phyloP scores from a whole-genome alignment of 23 red algal genomes.

The Gracilaria domingensis region DNA sequence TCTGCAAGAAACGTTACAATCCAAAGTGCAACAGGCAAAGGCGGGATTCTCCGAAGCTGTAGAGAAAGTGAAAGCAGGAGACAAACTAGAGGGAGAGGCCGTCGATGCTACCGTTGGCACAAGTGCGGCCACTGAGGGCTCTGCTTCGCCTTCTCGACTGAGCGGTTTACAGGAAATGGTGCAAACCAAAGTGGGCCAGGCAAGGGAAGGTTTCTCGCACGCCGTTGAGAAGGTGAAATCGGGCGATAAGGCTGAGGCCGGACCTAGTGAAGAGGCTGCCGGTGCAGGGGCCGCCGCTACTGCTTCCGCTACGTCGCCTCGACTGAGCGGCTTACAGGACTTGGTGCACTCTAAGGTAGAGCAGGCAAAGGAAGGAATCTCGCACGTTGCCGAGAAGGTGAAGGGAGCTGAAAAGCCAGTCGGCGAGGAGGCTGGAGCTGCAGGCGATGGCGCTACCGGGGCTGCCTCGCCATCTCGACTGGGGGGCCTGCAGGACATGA shows the following conservation, averaged over 20 bases:
- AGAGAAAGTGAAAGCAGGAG: neutral
- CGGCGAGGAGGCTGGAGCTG: too few species aligned
- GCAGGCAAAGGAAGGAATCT: too few species aligned
- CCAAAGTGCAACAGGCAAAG: neutral
- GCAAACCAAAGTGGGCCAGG: neutral
- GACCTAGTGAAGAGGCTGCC: neutral
- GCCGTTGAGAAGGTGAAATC: neutral
- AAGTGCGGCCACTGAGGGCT: neutral
- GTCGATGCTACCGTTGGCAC: neutral
- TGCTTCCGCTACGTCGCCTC: neutral
- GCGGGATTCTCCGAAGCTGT: neutral
- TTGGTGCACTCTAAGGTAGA: too few species aligned
- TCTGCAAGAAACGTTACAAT: neutral
- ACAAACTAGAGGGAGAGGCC: neutral
- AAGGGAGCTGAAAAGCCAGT: too few species aligned
- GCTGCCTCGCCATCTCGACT: neutral
- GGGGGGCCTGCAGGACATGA: neutral
- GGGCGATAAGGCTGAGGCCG: neutral
- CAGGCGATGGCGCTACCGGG: too few species aligned
- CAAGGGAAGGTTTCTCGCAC: neutral
- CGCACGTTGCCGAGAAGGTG: too few species aligned
- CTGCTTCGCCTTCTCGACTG: neutral
- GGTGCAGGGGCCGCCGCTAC: neutral
- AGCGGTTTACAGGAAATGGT: neutral
- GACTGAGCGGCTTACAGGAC: too few species aligned